Evolutionary conservation across 768 basidiomycete genomes (phyloP).

Genomic region (Pleurotus sapidus): DNA sequence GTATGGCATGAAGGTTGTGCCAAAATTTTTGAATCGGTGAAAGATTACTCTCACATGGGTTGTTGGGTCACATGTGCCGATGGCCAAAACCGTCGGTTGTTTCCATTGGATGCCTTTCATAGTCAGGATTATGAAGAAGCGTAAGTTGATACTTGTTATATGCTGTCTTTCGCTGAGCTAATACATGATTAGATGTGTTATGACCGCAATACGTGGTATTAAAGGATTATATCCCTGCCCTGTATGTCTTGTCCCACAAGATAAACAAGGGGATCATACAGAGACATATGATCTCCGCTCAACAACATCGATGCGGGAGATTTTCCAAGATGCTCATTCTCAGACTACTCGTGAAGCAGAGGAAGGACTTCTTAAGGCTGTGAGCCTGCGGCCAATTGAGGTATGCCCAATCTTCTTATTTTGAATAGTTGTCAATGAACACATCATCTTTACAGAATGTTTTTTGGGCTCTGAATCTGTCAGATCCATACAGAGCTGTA

Average conservation of each 20-base stretch:
- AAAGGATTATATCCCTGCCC: slow-evolving; percentile 31
- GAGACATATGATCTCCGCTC: slow-evolving; percentile 14
- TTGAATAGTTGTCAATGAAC: not conserved
- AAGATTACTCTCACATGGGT: slow-evolving; percentile 16
- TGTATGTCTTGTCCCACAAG: slow-evolving; percentile 29
- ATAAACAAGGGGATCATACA: slow-evolving; percentile 20
- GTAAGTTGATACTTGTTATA: slow-evolving; percentile 22
- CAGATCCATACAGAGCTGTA: slow-evolving; percentile 29
- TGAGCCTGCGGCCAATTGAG: slow-evolving; percentile 18
- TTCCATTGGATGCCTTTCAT: slow-evolving; percentile 33
- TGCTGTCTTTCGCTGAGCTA: not conserved
- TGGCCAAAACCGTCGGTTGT: slow-evolving; percentile 23
- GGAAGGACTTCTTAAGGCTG: slow-evolving; percentile 14
- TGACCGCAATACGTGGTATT: slow-evolving; percentile 32
- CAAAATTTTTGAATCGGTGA: slow-evolving; percentile 24
- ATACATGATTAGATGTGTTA: slow-evolving; percentile 27
- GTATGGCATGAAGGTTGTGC: slow-evolving; percentile 35
- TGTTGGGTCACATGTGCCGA: slow-evolving; percentile 22
- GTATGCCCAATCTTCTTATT: slow-evolving; percentile 14
- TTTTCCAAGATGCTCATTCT: slow-evolving; percentile 12
- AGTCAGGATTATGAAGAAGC: slow-evolving; percentile 44
- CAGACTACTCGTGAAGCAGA: not conserved
- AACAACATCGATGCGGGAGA: slow-evolving; percentile 10
- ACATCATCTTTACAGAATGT: slow-evolving; percentile 27
- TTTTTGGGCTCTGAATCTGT: slow-evolving; percentile 32